Conservation (phyloP, 2,329 filamentous ascomycete species). For the Aureobasidium namibiae region DNA sequence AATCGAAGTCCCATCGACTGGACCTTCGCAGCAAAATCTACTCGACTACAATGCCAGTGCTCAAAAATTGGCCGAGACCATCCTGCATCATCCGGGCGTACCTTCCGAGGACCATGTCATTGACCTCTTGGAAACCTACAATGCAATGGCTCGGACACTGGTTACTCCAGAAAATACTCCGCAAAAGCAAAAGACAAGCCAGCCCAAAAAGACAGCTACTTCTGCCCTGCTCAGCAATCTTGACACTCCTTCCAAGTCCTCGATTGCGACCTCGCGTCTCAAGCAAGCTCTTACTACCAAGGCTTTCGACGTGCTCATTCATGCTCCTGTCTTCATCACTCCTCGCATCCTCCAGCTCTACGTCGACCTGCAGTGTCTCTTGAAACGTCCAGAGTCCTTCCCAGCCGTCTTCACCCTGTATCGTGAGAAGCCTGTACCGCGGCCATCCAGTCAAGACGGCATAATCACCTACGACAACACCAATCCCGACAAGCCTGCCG, state of each 20-base stretch:
- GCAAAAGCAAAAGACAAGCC: neutral
- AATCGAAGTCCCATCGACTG: neutral
- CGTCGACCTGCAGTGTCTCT: constrained; percentile 63
- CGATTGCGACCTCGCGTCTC: constrained; percentile 28
- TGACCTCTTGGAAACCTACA: constrained; percentile 5
- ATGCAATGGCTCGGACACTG: constrained; percentile 8
- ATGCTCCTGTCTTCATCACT: constrained; percentile 74
- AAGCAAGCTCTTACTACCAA: constrained; percentile 41
- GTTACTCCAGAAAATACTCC: constrained; percentile 27
- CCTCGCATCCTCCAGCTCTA: constrained; percentile 64
- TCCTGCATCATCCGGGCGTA: constrained; percentile 11
- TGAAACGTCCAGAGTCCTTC: constrained; percentile 67
- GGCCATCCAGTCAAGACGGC: constrained; percentile 37
- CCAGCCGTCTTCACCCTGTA: constrained; percentile 76
- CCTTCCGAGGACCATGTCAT: constrained; percentile 14
- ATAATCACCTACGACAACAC: constrained; percentile 49
- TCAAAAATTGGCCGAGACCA: neutral
- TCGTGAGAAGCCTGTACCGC: constrained; percentile 71
- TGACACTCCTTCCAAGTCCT: constrained; percentile 26
- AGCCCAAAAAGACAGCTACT: constrained; percentile 34
- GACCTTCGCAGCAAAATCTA: constrained; percentile 7
- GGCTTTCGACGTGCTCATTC: constrained; percentile 62
- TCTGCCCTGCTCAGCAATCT: constrained; percentile 47
- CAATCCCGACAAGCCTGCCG: constrained; percentile 53
- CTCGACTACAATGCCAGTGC: constrained; percentile 10